Evolutionary conservation across 805 yeast species (phyloP).

Genomic region (Henningerozyma blattae): DNA sequence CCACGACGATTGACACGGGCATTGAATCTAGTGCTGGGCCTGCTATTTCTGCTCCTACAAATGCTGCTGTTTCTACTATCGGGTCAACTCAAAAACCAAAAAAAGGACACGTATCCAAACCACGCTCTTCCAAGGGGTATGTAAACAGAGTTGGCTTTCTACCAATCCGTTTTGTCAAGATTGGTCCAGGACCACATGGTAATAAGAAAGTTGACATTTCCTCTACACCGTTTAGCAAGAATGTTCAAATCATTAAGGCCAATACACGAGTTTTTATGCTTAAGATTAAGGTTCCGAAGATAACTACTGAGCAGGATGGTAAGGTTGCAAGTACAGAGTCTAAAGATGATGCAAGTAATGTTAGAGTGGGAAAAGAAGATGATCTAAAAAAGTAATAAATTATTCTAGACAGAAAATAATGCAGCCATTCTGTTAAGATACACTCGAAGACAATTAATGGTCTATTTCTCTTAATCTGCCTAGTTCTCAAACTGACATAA

Average conservation of each 20-base stretch:
- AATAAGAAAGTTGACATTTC: constrained; percentile 29
- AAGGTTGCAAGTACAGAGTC: too few relatives aligned
- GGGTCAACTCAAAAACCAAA: neutral
- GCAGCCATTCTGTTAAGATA: too few relatives aligned
- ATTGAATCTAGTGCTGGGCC: too few relatives aligned
- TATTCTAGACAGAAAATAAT: too few relatives aligned
- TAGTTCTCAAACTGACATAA: too few relatives aligned
- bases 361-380: too few relatives aligned
- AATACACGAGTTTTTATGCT: constrained; percentile 20
- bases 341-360: too few relatives aligned
- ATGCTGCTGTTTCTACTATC: neutral
- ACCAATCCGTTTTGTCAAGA: constrained; percentile 32
- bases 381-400: too few relatives aligned
- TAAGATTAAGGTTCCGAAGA: constrained; percentile 11
- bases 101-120: constrained; percentile 3
- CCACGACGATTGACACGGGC: too few relatives aligned
- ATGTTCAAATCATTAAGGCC: constrained; percentile 18
- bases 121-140: constrained; percentile 5
- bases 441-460: too few relatives aligned
- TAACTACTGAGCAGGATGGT: too few relatives aligned
- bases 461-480: too few relatives aligned
- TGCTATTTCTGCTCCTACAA: neutral
- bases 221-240: constrained; percentile 29
- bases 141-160: constrained; percentile 18
- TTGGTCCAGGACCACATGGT: constrained; percentile 15